These are phyloP conservation scores for Hemileccinum rubropunctum DNA, from an alignment of 768 basidiomycete genomes.

Conservation along the genomic window DNA sequence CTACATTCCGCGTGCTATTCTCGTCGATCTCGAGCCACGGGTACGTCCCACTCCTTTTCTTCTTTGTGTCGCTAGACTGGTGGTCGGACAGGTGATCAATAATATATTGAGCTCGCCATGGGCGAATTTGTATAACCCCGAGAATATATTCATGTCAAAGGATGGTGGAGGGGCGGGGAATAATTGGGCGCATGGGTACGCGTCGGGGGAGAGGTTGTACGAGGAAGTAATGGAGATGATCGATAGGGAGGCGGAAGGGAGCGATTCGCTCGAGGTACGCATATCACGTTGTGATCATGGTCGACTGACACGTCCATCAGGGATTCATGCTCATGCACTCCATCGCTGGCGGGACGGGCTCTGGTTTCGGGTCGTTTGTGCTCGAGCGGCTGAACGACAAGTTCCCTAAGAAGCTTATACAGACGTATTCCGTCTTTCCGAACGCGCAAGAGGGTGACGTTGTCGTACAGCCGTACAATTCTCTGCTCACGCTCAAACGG, in stretches of 20 bases:
- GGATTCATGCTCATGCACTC: constrained; percentile 99
- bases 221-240: constrained; percentile 99
- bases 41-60: constrained; percentile 43
- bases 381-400: constrained; percentile 95
- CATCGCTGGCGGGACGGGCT: constrained; percentile 98
- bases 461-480: constrained; percentile 98
- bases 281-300: neutral
- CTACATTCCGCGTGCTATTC: constrained; percentile 94
- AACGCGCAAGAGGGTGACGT: constrained; percentile 93
- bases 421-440: constrained; percentile 98
- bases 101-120: constrained; percentile 88
- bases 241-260: constrained; percentile 96
- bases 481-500: constrained; percentile 87
- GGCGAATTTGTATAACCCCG: constrained; percentile 89
- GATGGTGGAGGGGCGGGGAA: constrained; percentile 99
- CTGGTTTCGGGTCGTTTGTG: constrained; percentile 96
- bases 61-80: too few species aligned
- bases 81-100: constrained; percentile 80
- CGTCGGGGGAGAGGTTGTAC: constrained; percentile 85
- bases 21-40: constrained; percentile 94
- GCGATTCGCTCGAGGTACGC: constrained; percentile 90
- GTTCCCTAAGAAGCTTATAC: constrained; percentile 98
- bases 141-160: constrained; percentile 94
- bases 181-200: constrained; percentile 97
- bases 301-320: constrained; percentile 39